Base-by-base conservation (phyloP, 1,139 yeast genomes). In the Chernovozyma aurita region DNA sequence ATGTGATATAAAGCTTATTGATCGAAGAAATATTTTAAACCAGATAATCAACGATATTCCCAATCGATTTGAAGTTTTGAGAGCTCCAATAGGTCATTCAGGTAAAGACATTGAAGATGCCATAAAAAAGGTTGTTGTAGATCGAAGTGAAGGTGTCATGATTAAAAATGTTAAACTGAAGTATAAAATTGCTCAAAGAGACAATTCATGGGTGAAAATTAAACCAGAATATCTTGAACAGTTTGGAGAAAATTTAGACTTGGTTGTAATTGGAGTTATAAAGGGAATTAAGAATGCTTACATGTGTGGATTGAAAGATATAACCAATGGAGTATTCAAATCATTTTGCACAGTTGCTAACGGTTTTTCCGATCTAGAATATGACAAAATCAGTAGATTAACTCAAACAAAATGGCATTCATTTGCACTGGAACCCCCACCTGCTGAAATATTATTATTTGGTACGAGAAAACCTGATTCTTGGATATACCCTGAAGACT, bases 211-310 rank as follows among this genome's bases (percentile, higher is more conserved):
- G 96, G 65, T 86, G 20, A 92, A 92, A 51, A 76, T 90, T 2
- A 92, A 92, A 55, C 97, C 97, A 0, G 96, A 90, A 47, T 90
- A 88, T 53, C 64, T 88, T 40, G 84, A 80, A 41, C 87, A 84
- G 37, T 85, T 85, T 57, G 95, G 95, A 7, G 95, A 87, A 44
- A 85, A 85, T 48, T 63, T 90, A 44, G 98, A 92, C 57, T 57
- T 88, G 32, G 68, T 80, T 2, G 76, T 92, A 0, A 78, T 90
- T 40, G 97, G 97, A 0, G 82, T 82, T 37, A 78, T 76, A 37
- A 78, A 80, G 12, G 90, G 86, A 0, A 71, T 75, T 22, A 92
- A 92, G 35, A 80, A 85, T 31, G 73, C 90, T 4, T 85, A 75
- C 48, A 69, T 85, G 50, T 83, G 95, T 58, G 97, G 92, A 0